These are phyloP conservation scores for Dendrobium nobile DNA, from an alignment of 106 monocot genomes.

Conservation along the genomic window DNA sequence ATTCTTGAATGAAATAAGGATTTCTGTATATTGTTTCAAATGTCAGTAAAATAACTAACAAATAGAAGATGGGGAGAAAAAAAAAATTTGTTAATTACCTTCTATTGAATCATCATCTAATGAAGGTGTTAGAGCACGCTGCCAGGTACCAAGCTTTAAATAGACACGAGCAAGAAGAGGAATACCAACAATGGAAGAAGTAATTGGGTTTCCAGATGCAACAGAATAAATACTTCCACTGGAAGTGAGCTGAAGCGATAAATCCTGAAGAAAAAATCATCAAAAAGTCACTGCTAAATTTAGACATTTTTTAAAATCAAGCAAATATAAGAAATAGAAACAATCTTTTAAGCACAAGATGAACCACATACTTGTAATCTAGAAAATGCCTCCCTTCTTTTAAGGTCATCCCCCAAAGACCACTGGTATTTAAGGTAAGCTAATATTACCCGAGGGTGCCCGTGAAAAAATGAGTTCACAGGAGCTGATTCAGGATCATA, in stretches of 20 bases:
- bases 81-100: conserved; percentile 36
- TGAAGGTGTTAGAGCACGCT: conserved; percentile 70
- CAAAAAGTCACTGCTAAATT: neutral
- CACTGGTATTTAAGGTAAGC: conserved; percentile 95
- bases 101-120: conserved; percentile 86
- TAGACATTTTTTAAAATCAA: conserved; percentile 1
- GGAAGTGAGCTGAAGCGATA: conserved; percentile 60
- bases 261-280: conserved; percentile 41
- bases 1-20: conserved; percentile 67
- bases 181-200: conserved; percentile 25
- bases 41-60: neutral
- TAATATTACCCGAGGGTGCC: conserved; percentile 75
- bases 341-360: neutral
- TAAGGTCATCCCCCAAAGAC: conserved; percentile 91
- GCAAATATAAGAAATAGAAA: neutral
- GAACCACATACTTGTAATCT: conserved; percentile 57
- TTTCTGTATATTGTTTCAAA: conserved; percentile 41
- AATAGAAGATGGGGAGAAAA: neutral
- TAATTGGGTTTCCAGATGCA: conserved; percentile 14
- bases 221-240: conserved; percentile 30
- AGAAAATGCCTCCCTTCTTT: conserved; percentile 70
- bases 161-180: conserved; percentile 94
- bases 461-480: conserved; percentile 41
- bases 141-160: conserved; percentile 94
- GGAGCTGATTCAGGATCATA: conserved; percentile 76